Conservation (phyloP, 2,329 filamentous ascomycete species). For the Amauroascus niger region DNA sequence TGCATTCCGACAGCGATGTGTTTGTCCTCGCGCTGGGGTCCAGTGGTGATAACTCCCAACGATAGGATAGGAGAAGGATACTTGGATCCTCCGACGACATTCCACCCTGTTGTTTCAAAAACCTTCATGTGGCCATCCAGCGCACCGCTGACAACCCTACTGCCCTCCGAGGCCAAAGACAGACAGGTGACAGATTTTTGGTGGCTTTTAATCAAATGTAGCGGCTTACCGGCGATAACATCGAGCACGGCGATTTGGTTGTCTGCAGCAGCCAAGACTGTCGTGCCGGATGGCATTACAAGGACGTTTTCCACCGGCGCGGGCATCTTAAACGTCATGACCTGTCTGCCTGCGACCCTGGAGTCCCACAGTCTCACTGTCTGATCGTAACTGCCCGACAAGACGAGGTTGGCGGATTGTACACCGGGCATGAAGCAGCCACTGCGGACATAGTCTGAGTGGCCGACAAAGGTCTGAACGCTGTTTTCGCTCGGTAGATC, state of each 20-base stretch:
- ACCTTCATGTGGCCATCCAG: slow-evolving; percentile 96
- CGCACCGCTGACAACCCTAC: slow-evolving; percentile 73
- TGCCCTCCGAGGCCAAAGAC: slow-evolving; percentile 67
- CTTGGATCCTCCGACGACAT: slow-evolving; percentile 88
- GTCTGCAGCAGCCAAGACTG: slow-evolving; percentile 72
- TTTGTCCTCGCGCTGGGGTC: slow-evolving; percentile 65
- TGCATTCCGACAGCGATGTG: slow-evolving; percentile 94
- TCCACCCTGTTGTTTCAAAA: slow-evolving; percentile 89
- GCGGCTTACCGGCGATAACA: slow-evolving; percentile 77
- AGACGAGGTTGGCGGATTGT: slow-evolving; percentile 58
- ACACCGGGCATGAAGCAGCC: slow-evolving; percentile 71
- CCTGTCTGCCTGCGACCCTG: slow-evolving; percentile 56
- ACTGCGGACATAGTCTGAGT: slow-evolving; percentile 83
- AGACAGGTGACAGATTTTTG: slow-evolving; percentile 95
- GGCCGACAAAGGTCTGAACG: slow-evolving; percentile 69
- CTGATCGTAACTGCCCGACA: slow-evolving; percentile 88
- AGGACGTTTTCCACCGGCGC: slow-evolving; percentile 82
- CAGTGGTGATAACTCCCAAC: slow-evolving; percentile 62
- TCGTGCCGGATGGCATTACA: slow-evolving; percentile 75
- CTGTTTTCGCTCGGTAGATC: slow-evolving; percentile 74
- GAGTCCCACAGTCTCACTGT: slow-evolving; percentile 93
- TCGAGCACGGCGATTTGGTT: slow-evolving; percentile 87
- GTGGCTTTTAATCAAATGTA: slow-evolving; percentile 82
- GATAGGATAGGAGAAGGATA: slow-evolving; percentile 87
- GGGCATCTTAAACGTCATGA: slow-evolving; percentile 93